phyloP scores from a whole-genome alignment of 2,329 filamentous ascomycete genomes.

The Teratosphaeria nubilosa region DNA sequence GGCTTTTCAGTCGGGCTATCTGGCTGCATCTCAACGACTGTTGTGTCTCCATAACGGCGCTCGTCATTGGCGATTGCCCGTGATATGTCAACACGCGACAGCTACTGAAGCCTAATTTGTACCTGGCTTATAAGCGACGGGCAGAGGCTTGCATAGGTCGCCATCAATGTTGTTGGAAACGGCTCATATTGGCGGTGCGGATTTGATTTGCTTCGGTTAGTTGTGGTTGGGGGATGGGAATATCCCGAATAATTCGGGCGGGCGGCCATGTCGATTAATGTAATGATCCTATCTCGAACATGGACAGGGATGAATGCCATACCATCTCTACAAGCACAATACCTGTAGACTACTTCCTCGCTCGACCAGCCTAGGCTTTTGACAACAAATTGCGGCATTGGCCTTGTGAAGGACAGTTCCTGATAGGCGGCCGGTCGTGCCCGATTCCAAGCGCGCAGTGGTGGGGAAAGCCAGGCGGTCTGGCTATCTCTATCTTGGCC shows the following conservation, averaged over 20 bases:
- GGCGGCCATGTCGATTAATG: neutral
- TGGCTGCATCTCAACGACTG: neutral
- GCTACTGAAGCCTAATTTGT: neutral
- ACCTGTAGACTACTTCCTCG: neutral
- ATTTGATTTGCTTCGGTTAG: neutral
- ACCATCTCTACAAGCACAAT: neutral
- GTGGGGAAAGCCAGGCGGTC: neutral
- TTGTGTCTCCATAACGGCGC: neutral
- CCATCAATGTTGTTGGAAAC: neutral
- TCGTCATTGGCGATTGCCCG: neutral
- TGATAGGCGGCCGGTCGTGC: neutral
- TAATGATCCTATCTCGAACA: neutral
- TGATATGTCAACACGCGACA: neutral
- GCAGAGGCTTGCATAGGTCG: neutral
- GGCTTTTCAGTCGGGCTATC: neutral
- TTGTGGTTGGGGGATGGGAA: neutral
- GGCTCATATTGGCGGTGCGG: neutral
- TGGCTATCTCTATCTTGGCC: neutral
- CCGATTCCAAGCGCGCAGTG: neutral
- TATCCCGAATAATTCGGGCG: neutral
- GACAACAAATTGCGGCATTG: neutral
- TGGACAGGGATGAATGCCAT: neutral
- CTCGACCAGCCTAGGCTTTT: neutral
- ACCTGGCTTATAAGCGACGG: neutral
- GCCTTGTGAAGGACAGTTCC: neutral